phyloP scores from a whole-genome alignment of 495 filamentous ascomycete species.

The Xylaria palmicola region DNA sequence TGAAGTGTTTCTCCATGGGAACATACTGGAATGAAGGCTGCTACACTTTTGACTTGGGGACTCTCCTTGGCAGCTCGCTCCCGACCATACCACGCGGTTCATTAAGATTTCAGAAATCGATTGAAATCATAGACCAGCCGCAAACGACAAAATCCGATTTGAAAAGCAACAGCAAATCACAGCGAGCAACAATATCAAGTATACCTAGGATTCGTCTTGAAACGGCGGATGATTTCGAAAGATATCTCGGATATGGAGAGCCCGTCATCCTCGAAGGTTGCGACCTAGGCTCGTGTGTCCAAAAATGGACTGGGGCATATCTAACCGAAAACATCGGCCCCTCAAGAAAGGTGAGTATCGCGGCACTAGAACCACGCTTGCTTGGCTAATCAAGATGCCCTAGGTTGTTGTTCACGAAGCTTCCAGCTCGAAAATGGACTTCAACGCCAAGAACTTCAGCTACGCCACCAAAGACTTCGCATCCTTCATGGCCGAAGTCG shows the following conservation, averaged over 20 bases:
- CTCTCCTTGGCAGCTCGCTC: not conserved
- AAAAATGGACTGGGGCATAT: slow-evolving; percentile 68
- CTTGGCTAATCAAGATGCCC: slow-evolving; percentile 23
- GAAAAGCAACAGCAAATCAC: not conserved
- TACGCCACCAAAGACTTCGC: slow-evolving; percentile 69
- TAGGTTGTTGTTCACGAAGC: slow-evolving; percentile 73
- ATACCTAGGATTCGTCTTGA: slow-evolving; percentile 54
- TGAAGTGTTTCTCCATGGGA: slow-evolving; percentile 70
- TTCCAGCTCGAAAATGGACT: slow-evolving; percentile 66
- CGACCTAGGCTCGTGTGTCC: slow-evolving; percentile 65
- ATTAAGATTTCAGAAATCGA: slow-evolving; percentile 19
- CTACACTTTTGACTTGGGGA: slow-evolving; percentile 27
- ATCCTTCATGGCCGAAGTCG: slow-evolving; percentile 63
- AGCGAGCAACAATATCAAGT: slow-evolving; percentile 16
- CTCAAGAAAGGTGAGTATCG: slow-evolving; percentile 57
- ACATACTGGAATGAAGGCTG: slow-evolving; percentile 68
- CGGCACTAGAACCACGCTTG: not conserved
- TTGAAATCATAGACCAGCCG: slow-evolving; percentile 19
- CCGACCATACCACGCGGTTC: not conserved
- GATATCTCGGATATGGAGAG: slow-evolving; percentile 54
- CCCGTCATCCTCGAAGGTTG: slow-evolving; percentile 66
- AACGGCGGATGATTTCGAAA: slow-evolving; percentile 55
- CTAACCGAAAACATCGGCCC: slow-evolving; percentile 62
- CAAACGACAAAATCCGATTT: not conserved
- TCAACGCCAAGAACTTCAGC: slow-evolving; percentile 76